Percentiles rank a stretch among this genome's conserved stretches.
Conservation (phyloP, 2,329 filamentous ascomycete genomes). For the Stagonosporopsis tanaceti region DNA sequence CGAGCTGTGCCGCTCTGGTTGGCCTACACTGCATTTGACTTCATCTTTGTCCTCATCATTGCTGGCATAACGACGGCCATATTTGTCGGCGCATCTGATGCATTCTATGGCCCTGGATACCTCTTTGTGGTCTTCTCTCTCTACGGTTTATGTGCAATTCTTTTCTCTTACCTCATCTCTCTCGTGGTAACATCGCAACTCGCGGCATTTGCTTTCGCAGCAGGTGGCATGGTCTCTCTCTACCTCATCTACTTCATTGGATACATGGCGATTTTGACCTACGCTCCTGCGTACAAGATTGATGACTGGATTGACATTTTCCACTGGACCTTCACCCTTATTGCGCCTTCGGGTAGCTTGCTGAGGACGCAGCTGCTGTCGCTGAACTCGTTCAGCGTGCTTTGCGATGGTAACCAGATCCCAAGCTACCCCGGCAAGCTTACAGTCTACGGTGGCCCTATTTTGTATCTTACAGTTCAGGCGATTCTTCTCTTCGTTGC, state of each 20-base stretch:
- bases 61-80: slow-evolving; percentile 73
- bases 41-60: slow-evolving; percentile 72
- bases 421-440: slow-evolving; percentile 75
- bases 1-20: slow-evolving; percentile 83
- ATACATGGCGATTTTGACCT: slow-evolving; percentile 71
- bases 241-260: slow-evolving; percentile 59
- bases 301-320: slow-evolving; percentile 72
- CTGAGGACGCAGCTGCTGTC: slow-evolving; percentile 77
- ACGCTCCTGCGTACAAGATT: slow-evolving; percentile 72
- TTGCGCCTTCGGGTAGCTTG: slow-evolving; percentile 80
- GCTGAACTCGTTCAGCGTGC: slow-evolving; percentile 83
- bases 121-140: slow-evolving; percentile 82
- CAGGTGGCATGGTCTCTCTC: slow-evolving; percentile 72
- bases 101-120: slow-evolving; percentile 83
- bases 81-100: slow-evolving; percentile 68
- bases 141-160: slow-evolving; percentile 79
- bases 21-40: slow-evolving; percentile 83
- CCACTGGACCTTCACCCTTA: slow-evolving; percentile 76
- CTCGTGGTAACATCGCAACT: slow-evolving; percentile 81
- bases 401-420: slow-evolving; percentile 71
- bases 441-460: slow-evolving; percentile 80
- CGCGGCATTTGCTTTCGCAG: slow-evolving; percentile 83
- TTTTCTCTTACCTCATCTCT: slow-evolving; percentile 82
- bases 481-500: slow-evolving; percentile 73
- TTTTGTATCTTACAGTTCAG: slow-evolving; percentile 82